phyloP scores from a whole-genome alignment of 495 filamentous ascomycete species.

The Chaetomidium leptoderma region DNA sequence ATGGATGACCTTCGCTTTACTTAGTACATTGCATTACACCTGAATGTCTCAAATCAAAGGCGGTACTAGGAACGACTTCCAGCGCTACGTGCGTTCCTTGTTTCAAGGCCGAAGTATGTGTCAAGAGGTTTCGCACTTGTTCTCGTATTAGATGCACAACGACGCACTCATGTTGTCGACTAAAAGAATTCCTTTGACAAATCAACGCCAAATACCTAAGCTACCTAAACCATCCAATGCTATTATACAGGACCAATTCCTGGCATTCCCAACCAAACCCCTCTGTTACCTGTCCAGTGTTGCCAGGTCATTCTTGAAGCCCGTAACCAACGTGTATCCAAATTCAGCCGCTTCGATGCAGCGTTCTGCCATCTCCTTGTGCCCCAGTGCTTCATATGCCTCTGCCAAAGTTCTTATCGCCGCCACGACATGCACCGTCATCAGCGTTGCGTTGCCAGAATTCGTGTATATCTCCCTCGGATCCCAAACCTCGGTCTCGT shows the following conservation, averaged over 20 bases:
- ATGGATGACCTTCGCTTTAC: no score
- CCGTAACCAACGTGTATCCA: conserved; percentile 40
- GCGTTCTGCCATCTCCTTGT: conserved; percentile 25
- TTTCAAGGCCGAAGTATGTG: no score
- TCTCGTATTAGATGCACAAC: no score
- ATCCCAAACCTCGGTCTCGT: conserved; percentile 27
- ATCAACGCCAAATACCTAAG: no score
- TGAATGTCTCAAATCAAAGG: no score
- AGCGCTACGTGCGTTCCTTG: no score
- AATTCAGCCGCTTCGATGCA: conserved; percentile 34
- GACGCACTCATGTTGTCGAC: no score
- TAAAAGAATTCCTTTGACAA: no score
- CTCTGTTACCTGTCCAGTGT: conserved; percentile 17
- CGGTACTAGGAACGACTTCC: no score
- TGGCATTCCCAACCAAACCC: not conserved
- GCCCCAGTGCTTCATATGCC: conserved; percentile 31
- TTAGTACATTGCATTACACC: no score
- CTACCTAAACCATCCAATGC: not conserved
- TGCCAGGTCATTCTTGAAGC: conserved; percentile 34
- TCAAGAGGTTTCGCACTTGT: no score
- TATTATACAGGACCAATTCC: not conserved
- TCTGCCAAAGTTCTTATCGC: conserved; percentile 37
- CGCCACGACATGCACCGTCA: conserved; percentile 40
- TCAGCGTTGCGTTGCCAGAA: conserved; percentile 27
- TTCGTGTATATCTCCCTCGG: conserved; percentile 25